phyloP scores from a whole-genome alignment of 192 early-diverging fungal species.

The Pilaira anomala region DNA sequence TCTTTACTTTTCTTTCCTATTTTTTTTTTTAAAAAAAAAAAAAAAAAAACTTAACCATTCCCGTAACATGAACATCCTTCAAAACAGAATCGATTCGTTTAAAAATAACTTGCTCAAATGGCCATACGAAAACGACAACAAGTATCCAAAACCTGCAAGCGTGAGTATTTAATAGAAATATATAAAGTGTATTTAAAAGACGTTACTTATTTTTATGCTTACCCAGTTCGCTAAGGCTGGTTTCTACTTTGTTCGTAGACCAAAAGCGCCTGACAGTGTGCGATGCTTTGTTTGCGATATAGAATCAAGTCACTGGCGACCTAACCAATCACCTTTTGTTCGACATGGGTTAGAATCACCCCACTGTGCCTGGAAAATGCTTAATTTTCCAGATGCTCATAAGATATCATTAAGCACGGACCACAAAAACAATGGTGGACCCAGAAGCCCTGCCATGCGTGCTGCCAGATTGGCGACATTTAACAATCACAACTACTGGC shows the following conservation, averaged over 20 bases:
- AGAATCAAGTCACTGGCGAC: conserved; percentile 12
- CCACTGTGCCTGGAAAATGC: conserved; percentile 5
- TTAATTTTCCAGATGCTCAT: conserved; percentile 14
- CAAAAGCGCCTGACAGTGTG: not conserved
- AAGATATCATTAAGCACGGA: not conserved
- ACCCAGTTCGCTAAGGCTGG: conserved; percentile 25
- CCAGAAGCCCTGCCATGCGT: not conserved
- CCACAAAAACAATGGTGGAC: not conserved
- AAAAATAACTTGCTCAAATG: conserved; percentile 1
- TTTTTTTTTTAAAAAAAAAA: too few species aligned
- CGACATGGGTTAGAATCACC: not conserved
- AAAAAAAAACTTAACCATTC: too few species aligned
- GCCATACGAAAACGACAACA: not conserved
- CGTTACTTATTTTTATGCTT: not conserved
- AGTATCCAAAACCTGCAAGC: not conserved
- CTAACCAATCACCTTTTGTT: conserved; percentile 11
- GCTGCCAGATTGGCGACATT: conserved; percentile 18
- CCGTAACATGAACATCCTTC: conserved; percentile 12
- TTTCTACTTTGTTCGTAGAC: conserved; percentile 8
- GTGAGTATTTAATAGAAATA: not conserved
- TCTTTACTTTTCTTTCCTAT: too few species aligned
- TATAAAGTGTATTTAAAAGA: not conserved
- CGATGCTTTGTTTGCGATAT: conserved; percentile 20
- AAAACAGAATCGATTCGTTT: conserved; percentile 1
- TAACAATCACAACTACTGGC: conserved; percentile 11